These are phyloP conservation scores for Tolypocladium ovalisporum DNA, from an alignment of 2,329 filamentous ascomycete genomes.

Conservation along the genomic window DNA sequence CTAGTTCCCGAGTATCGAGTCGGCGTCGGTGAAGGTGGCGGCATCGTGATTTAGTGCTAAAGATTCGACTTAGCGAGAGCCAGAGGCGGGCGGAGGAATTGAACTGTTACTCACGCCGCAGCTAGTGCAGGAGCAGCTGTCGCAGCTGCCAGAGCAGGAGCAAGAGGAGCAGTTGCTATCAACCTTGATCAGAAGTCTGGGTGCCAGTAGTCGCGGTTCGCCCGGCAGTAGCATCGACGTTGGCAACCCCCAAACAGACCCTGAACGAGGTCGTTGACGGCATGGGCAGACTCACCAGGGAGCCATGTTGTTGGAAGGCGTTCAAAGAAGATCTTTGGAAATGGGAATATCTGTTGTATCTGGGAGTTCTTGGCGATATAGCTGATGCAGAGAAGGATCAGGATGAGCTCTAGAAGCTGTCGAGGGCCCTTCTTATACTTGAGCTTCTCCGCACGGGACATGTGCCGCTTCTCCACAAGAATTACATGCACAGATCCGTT, in stretches of 20 bases:
- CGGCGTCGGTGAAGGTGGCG: not conserved
- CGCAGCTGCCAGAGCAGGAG: constrained; percentile 11
- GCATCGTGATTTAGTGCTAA: not conserved
- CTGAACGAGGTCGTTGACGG: not conserved
- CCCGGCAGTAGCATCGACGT: not conserved
- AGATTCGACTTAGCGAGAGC: not conserved
- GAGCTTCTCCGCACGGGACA: not conserved
- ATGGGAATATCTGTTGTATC: not conserved
- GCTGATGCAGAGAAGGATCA: not conserved
- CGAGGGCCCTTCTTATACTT: constrained; percentile 4
- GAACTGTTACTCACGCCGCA: constrained; percentile 8
- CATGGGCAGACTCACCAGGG: not conserved
- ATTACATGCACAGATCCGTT: not conserved
- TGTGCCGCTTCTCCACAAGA: not conserved
- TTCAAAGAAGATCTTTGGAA: not conserved
- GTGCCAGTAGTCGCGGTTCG: not conserved
- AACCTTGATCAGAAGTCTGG: not conserved
- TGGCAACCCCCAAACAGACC: not conserved
- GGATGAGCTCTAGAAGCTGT: not conserved
- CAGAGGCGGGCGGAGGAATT: not conserved
- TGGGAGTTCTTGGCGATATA: not conserved
- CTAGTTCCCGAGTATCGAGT: not conserved
- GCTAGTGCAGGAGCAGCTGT: constrained; percentile 11
- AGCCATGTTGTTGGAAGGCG: not conserved
- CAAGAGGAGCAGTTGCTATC: constrained; percentile 10